Base-by-base conservation (phyloP, 768 basidiomycete genomes). In the Lentinula detonsa region DNA sequence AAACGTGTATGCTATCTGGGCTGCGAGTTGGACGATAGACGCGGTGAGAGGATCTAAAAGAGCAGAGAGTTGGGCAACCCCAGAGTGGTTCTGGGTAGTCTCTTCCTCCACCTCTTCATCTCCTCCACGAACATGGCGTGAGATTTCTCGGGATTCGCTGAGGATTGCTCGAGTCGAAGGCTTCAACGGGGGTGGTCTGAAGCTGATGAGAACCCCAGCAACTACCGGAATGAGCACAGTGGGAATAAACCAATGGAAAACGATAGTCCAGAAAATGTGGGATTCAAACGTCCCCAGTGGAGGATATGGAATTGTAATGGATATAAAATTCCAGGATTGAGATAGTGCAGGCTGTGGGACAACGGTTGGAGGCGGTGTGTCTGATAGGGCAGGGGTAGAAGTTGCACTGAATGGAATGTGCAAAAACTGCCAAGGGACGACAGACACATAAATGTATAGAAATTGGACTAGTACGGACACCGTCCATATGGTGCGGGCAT, bases 211-310 rank as follows among this genome's bases (percentile, higher is more conserved):
- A 42, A 75, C 76, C 1, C 86, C 88, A 33, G 83, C 69, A 18
- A 87, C 58, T 16, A 75, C 71, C 13, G 88, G 88, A n/a, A 86
- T 65, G 45, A 89, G 57, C 37, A 90, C 62, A 13, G 86, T 77
- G 3, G 88, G 87, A 45, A 88, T 66, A 33, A 76, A 75, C 87
- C 88, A 90, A 65, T 87, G 83, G 6, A 82, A 63, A 10, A 89
- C 70, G 42, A 82, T 78, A 34, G 73, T 70, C 81, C 83, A 85
- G 60, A 86, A 82, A 2, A 76, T 74, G 15, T 67, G 65, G 9
- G 78, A 76, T 55, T 75, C 74, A 70, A 87, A 78, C 10, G 74
- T 74, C 48, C 62, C 61, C 7, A 74, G 62, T 0, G 84, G 84
- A 3, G 85, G 81, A 63, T 85, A 86, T n/a, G 72, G 42, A 86